These are phyloP conservation scores for Malassezia arunalokei DNA, from an alignment of 1,284 basidiomycete species.

Conservation along the genomic window DNA sequence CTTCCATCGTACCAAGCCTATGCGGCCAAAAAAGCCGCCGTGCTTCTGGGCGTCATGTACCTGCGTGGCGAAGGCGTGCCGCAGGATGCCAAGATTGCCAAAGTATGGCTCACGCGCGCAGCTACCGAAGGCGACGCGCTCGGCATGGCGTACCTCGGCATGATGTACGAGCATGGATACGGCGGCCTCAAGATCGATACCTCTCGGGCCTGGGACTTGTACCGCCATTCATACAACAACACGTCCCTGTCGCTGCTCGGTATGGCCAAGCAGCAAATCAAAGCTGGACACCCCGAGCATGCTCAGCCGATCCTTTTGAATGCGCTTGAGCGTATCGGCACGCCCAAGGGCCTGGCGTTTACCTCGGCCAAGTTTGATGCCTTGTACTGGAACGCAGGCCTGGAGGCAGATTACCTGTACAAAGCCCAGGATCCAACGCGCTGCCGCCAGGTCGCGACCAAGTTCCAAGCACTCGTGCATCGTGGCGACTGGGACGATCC, in stretches of 20 bases:
- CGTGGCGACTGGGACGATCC: slow-evolving; percentile 40
- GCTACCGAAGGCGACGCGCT: slow-evolving; percentile 61
- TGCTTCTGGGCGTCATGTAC: slow-evolving; percentile 71
- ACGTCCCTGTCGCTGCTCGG: not conserved
- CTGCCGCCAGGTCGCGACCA: slow-evolving; percentile 20
- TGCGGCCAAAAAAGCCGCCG: slow-evolving; percentile 20
- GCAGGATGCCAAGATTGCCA: slow-evolving; percentile 63
- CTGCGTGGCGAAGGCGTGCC: slow-evolving; percentile 82
- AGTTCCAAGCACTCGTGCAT: slow-evolving; percentile 52
- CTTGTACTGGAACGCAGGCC: not conserved
- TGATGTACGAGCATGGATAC: slow-evolving; percentile 81
- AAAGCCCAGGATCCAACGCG: not conserved
- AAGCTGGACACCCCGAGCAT: not conserved
- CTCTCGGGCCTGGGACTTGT: not conserved
- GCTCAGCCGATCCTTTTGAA: not conserved
- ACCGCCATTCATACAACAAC: not conserved
- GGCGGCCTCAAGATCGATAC: slow-evolving; percentile 49
- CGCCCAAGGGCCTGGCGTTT: not conserved
- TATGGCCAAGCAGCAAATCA: slow-evolving; percentile 38
- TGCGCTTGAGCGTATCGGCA: not conserved
- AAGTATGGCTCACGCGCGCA: slow-evolving; percentile 87
- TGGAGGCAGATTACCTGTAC: not conserved
- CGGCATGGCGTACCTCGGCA: slow-evolving; percentile 74
- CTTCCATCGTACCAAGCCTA: not conserved
- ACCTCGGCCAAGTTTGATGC: not conserved